phyloP scores from a whole-genome alignment of 345 rosid genomes.

The Trapa incisa region DNA sequence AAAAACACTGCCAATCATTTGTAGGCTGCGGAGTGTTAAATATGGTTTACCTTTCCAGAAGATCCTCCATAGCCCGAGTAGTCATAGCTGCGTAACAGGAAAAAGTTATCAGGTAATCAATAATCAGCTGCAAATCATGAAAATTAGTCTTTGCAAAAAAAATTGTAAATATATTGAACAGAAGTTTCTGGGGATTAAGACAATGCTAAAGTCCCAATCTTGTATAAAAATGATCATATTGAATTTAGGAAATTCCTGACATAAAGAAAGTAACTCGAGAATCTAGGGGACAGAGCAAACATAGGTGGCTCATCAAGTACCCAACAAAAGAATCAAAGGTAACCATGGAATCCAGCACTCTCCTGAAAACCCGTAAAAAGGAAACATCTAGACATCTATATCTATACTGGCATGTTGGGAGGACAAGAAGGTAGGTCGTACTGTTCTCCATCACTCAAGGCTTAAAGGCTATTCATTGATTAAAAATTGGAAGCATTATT shows the following conservation, averaged over 20 bases:
- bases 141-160: background rate
- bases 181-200: background rate
- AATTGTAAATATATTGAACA: background rate
- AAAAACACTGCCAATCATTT: background rate
- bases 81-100: conserved; percentile 57
- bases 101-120: background rate
- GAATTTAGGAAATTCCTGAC: background rate
- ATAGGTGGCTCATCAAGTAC: background rate
- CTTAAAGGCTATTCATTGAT: no score
- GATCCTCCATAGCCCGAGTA: conserved; percentile 99
- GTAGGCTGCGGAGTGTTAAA: background rate
- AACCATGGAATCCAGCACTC: background rate
- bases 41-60: conserved; percentile 71
- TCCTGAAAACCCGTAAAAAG: background rate
- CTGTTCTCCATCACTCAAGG: no score
- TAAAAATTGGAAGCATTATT: no score
- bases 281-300: background rate
- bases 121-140: background rate
- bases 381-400: background rate
- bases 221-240: background rate
- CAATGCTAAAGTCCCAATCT: background rate
- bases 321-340: background rate
- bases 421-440: background rate
- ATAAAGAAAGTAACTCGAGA: background rate
- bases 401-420: background rate